Conservation (phyloP, 148 eudicot genomes). For the Mesembryanthemum crystallinum region DNA sequence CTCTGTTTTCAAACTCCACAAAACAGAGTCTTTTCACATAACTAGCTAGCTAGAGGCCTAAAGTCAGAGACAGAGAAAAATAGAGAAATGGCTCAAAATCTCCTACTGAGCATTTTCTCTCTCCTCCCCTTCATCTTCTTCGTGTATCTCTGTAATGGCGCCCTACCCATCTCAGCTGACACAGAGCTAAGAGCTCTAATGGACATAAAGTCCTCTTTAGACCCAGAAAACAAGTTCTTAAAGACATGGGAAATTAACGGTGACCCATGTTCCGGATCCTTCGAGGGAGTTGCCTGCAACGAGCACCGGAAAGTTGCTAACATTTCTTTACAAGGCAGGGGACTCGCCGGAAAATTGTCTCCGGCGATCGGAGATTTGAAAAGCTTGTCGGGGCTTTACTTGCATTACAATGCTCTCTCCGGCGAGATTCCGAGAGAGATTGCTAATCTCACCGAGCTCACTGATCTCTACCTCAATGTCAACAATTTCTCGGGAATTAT, state of each 20-base stretch:
- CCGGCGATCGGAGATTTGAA: constrained; percentile 68
- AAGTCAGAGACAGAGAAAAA: background rate
- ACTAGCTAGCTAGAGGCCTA: background rate
- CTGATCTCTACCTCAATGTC: constrained; percentile 77
- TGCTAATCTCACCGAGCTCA: constrained; percentile 49
- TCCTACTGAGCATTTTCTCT: background rate
- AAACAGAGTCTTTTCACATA: constrained; percentile 1
- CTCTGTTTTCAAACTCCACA: constrained; percentile 7
- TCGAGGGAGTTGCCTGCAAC: constrained; percentile 81
- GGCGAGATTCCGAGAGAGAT: constrained; percentile 75
- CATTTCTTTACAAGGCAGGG: constrained; percentile 63
- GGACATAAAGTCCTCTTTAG: constrained; percentile 66
- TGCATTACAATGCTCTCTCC: constrained; percentile 68
- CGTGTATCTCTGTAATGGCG: background rate
- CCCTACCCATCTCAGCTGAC: constrained; percentile 30
- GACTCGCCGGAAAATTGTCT: constrained; percentile 60
- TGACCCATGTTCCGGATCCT: constrained; percentile 66
- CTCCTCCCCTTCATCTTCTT: background rate
- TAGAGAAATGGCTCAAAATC: constrained; percentile 13
- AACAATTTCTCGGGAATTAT: constrained; percentile 64
- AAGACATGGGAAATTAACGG: constrained; percentile 55
- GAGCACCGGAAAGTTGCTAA: constrained; percentile 71
- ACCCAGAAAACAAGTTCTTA: constrained; percentile 62
- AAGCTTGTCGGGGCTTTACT: constrained; percentile 66
- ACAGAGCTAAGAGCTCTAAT: constrained; percentile 69